Evolutionary conservation across 202 grass and related monocot species (phyloP), one percentile per base, ranked within the genome.

Genomic region (Thinopyrum obtusiflorum): DNA sequence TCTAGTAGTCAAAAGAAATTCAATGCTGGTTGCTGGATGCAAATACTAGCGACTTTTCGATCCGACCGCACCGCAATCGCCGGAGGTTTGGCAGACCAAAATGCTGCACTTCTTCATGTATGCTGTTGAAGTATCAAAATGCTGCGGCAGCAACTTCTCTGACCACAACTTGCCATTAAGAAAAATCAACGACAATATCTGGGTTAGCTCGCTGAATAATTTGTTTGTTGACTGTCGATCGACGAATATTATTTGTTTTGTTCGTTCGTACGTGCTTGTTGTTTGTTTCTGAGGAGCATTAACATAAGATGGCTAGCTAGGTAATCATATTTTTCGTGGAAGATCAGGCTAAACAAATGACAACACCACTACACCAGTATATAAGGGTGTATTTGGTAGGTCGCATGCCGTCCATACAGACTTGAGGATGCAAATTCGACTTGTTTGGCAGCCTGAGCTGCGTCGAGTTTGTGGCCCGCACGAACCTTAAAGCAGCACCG

Each of bases 81-180:
- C 73, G 49, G 47, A 77, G 49, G 47, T 77, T 77, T 20, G 73
- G 73, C 73, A 77, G 10, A 2, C 73, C 73, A 76, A 57, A 76
- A 57, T 76, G 73, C 73, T 12, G 73, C 47, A 20, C 27, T 55
- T 29, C 27, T 11, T n/a, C 72, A 20, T 46, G n/a, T 21, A 40
- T 23, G 20, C 25, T 12, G 46, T 27, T 11, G 4, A 76, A 55
- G 73, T 31, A n/a, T 32, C 46, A 76, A n/a, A 76, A 11, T 17
- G 46, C 26, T 73, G 12, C 9, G 11, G 35, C 39, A 36, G 9
- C 44, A 33, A 51, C 44, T n/a, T 76, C 47, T 57, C 9, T 21
- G 47, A 57, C 47, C 73, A 55, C 47, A 76, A 20, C 47, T 23
- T 35, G 61, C 11, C 61, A 27, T 14, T 11, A 28, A 6, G 47